Base-by-base conservation (phyloP, 2,329 filamentous ascomycete genomes). In the Sclerotinia nivalis region DNA sequence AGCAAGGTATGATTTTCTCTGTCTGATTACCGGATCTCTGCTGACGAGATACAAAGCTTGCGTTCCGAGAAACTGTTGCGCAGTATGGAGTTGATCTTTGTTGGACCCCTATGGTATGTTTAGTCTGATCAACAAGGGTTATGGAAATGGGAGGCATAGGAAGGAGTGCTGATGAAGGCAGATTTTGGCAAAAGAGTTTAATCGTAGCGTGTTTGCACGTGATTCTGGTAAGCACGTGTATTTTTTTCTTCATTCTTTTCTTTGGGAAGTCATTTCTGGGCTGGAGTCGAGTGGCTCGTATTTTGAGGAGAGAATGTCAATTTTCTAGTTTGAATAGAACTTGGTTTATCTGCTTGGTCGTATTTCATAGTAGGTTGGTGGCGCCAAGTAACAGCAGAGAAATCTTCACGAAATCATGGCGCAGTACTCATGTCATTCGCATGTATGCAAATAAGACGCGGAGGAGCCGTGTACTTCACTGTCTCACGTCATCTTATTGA, bases 141-240 rank as follows among this genome's bases (percentile, higher is more conserved):
- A 15, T 31, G 20, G 6, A 6, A 1, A 28, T 22, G 10, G 1
- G n/a, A 9, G 37, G 2, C 13, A 40, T n/a, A 20, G 2, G 20
- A 12, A 25, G 12, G 10, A 13, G 37, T 45, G 56, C 45, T 55
- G 50, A 61, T 69, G 50, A 61, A 25, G 18, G 12, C 37, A 80
- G 79, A 87, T 90, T 68, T 81, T 90, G 4, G 88, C 88, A 66
- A 90, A 90, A 75, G 88, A 90, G 76, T 91, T 90, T 78, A 90
- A 90, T 80, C 83, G 88, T 34, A 89, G 82, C 75, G 77, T 80
- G 28, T 80, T 86, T 73, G 88, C 88, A 64, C 82, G 88, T 69
- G 86, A 89, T 72, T 88, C 86, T 76, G 88, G 86, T 87, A 72
- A 64, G 67, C 58, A 69, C 60, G 67, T 66, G 64, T 28, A 2